Evolutionary conservation across 2,329 filamentous ascomycete genomes (phyloP).

Genomic region (Aspergillus piperis): DNA sequence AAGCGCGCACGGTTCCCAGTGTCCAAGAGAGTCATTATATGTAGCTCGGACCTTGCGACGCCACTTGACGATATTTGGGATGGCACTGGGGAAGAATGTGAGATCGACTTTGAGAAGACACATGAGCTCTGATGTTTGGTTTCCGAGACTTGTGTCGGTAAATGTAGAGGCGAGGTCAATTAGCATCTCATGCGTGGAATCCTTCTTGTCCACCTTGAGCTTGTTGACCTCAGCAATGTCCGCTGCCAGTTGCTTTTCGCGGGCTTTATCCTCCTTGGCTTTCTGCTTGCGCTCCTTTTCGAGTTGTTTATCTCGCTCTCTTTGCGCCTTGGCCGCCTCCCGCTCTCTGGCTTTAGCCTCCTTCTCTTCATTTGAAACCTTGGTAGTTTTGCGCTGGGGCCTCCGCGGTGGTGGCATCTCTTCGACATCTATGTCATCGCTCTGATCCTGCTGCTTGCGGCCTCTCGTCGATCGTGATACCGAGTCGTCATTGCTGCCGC

Average conservation of each 20-base stretch:
- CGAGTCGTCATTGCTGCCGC: conserved; percentile 7
- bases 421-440: conserved; percentile 15
- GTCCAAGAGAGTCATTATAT: conserved; percentile 62
- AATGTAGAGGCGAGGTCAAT: conserved; percentile 66
- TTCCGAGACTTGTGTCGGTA: conserved; percentile 46
- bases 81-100: conserved; percentile 38
- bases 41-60: conserved; percentile 65
- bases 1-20: conserved; percentile 64
- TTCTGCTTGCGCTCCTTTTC: conserved; percentile 54
- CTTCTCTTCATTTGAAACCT: conserved; percentile 34
- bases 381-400: conserved; percentile 43
- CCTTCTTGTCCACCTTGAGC: conserved; percentile 70
- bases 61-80: conserved; percentile 65
- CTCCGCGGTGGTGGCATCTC: conserved; percentile 50
- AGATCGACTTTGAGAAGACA: conserved; percentile 45
- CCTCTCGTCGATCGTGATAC: conserved; percentile 1
- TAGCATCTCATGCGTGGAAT: conserved; percentile 75
- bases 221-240: conserved; percentile 75
- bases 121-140: conserved; percentile 47
- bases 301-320: conserved; percentile 57
- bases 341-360: conserved; percentile 57
- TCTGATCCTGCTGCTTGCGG: conserved; percentile 3
- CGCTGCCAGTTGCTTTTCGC: conserved; percentile 64
- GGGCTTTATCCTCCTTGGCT: conserved; percentile 57
- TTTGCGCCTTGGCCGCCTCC: conserved; percentile 50